Percentiles rank a stretch among this genome's conserved stretches.
phyloP scores from a whole-genome alignment of 2,329 filamentous ascomycete genomes.

The Pyrenochaeta sp. region DNA sequence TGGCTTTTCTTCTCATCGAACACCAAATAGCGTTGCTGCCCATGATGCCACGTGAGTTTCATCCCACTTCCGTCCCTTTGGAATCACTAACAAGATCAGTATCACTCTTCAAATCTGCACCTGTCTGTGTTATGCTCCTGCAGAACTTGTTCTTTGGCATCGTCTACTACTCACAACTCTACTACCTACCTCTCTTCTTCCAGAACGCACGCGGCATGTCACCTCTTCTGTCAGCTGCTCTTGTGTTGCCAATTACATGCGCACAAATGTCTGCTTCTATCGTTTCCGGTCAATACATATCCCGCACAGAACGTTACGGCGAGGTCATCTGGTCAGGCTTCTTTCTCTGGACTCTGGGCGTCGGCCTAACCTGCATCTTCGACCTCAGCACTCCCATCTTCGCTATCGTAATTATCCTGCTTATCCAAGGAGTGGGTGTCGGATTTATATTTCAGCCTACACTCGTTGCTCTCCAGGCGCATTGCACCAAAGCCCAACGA shows the following conservation, averaged over 20 bases:
- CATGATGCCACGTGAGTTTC: constrained; percentile 62
- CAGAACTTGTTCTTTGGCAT: constrained; percentile 69
- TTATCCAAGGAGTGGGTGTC: constrained; percentile 56
- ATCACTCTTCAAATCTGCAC: constrained; percentile 62
- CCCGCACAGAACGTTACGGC: constrained; percentile 63
- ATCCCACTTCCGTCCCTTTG: background rate
- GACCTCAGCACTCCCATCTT: constrained; percentile 52
- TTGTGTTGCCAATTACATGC: constrained; percentile 52
- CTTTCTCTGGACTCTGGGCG: constrained; percentile 60
- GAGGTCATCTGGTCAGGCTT: constrained; percentile 55
- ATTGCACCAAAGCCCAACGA: constrained; percentile 60
- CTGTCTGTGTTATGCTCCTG: constrained; percentile 63
- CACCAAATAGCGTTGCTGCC: constrained; percentile 64
- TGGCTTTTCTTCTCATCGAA: constrained; percentile 64
- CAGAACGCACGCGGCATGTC: constrained; percentile 63
- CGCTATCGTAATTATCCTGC: constrained; percentile 61
- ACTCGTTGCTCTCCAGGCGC: constrained; percentile 65
- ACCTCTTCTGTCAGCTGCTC: constrained; percentile 61
- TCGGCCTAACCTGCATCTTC: constrained; percentile 63
- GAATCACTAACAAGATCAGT: constrained; percentile 40
- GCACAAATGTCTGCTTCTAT: constrained; percentile 52
- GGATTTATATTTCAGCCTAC: constrained; percentile 63
- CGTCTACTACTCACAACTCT: constrained; percentile 67
- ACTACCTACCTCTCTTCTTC: constrained; percentile 69
- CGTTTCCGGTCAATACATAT: constrained; percentile 66